Percentiles rank a stretch among this genome's conserved stretches.
phyloP scores from a whole-genome alignment of 2,329 filamentous ascomycete genomes.

The Fusarium zealandicum region DNA sequence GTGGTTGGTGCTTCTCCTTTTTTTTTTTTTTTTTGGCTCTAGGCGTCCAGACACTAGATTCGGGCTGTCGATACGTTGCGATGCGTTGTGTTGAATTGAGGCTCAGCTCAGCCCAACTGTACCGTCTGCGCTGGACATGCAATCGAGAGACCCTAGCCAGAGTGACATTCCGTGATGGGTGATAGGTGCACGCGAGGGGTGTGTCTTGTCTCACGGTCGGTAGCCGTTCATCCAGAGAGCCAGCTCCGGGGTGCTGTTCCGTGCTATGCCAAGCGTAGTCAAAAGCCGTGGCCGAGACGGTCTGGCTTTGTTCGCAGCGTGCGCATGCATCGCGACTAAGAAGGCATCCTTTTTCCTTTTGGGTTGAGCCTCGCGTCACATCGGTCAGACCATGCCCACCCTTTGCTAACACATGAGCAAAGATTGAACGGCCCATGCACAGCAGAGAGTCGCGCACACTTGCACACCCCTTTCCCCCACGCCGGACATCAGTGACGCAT shows the following conservation, averaged over 20 bases:
- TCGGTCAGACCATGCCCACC: constrained; percentile 34
- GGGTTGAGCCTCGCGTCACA: constrained; percentile 29
- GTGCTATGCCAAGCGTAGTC: constrained; percentile 34
- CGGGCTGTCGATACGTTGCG: constrained; percentile 2
- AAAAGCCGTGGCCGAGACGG: constrained; percentile 26
- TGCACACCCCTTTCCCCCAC: constrained; percentile 26
- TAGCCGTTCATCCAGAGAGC: constrained; percentile 36
- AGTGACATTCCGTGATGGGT: constrained; percentile 25
- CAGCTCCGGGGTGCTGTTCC: constrained; percentile 36
- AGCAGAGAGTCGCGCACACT: constrained; percentile 9
- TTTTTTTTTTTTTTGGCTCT: constrained; percentile 2
- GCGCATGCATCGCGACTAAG: constrained; percentile 31
- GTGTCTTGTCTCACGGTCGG: constrained; percentile 19
- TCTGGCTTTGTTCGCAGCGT: constrained; percentile 27
- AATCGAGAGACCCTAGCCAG: constrained; percentile 16
- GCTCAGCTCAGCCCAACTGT: constrained; percentile 22
- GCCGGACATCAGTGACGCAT: constrained; percentile 29
- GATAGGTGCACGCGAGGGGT: constrained; percentile 32
- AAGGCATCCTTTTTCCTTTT: constrained; percentile 23
- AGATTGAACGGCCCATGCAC: constrained; percentile 16
- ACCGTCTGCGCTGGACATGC: neutral
- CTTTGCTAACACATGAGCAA: constrained; percentile 26
- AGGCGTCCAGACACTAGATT: constrained; percentile 9
- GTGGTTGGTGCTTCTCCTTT: neutral
- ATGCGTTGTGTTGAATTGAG: constrained; percentile 21